A percentile compares a stretch with the other conserved stretches of the same genome.
These are phyloP conservation scores for Metarhizium album DNA, from an alignment of 2,329 filamentous ascomycete genomes.

Conservation along the genomic window DNA sequence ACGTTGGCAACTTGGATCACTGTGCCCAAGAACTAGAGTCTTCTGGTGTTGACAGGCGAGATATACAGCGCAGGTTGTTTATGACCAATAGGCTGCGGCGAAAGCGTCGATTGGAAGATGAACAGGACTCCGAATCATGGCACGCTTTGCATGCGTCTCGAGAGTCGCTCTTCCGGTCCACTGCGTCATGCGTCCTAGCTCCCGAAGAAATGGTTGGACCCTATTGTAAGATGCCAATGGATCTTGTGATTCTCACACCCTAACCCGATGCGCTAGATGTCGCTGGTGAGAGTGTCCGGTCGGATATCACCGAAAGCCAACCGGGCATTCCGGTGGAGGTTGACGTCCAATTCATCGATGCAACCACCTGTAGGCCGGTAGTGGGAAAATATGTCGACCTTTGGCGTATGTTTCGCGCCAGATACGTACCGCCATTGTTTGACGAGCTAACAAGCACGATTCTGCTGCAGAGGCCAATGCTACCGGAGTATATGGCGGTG, in stretches of 20 bases:
- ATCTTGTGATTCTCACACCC: background rate
- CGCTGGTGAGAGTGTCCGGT: background rate
- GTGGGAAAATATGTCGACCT: background rate
- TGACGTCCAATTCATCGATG: background rate
- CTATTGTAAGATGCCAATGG: background rate
- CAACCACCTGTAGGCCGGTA: background rate
- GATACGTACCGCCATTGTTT: background rate
- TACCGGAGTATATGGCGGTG: background rate
- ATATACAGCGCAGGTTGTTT: background rate
- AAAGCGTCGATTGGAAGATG: background rate
- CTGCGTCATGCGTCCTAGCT: background rate
- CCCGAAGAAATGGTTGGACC: background rate
- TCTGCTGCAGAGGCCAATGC: background rate
- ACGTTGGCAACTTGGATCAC: background rate
- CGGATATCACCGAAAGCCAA: background rate
- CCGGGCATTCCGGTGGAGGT: background rate
- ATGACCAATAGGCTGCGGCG: background rate
- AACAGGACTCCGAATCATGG: background rate
- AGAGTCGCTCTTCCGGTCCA: background rate
- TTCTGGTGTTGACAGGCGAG: background rate
- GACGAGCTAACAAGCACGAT: background rate
- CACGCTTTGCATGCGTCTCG: background rate
- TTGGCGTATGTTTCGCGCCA: background rate
- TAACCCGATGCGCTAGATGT: background rate
- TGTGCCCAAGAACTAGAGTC: background rate